A percentile compares a stretch with the other conserved stretches of the same genome.
These are phyloP conservation scores for Trichoderma oligosporum DNA, from an alignment of 2,329 filamentous ascomycete species.

Conservation along the genomic window DNA sequence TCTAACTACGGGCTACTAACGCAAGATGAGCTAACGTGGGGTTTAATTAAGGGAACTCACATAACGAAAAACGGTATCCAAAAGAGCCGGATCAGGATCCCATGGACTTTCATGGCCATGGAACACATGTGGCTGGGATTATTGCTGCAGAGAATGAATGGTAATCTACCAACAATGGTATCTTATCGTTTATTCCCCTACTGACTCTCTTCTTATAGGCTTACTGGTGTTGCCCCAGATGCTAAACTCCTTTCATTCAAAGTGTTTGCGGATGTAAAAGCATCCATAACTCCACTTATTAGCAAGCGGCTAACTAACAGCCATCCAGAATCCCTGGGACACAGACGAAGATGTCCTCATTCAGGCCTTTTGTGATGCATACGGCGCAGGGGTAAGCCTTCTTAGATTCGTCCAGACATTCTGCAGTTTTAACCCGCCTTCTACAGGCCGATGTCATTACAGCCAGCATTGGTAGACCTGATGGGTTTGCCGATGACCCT, in stretches of 20 bases:
- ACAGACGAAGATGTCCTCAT: conserved; percentile 36
- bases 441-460: conserved; percentile 43
- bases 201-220: conserved; percentile 26
- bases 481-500: conserved; percentile 41
- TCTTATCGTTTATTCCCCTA: not conserved
- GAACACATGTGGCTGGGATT: conserved; percentile 42
- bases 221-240: conserved; percentile 44
- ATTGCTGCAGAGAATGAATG: conserved; percentile 44
- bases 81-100: conserved; percentile 33
- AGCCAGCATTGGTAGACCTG: conserved; percentile 37
- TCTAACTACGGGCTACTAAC: too few relatives aligned
- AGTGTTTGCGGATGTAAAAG: conserved; percentile 37
- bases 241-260: conserved; percentile 44
- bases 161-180: conserved; percentile 14
- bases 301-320: not conserved
- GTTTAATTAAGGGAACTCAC: conserved; percentile 29
- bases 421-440: not conserved
- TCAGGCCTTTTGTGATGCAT: conserved; percentile 37
- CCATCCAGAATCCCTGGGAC: conserved; percentile 27
- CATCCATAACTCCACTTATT: not conserved
- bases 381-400: conserved; percentile 31
- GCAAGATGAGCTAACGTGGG: not conserved
- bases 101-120: conserved; percentile 25
- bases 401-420: not conserved
- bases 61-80: conserved; percentile 30